Percentiles rank a stretch among this genome's conserved stretches.
Conservation (phyloP, 179 eudicot genomes). For the Dionaea muscipula region DNA sequence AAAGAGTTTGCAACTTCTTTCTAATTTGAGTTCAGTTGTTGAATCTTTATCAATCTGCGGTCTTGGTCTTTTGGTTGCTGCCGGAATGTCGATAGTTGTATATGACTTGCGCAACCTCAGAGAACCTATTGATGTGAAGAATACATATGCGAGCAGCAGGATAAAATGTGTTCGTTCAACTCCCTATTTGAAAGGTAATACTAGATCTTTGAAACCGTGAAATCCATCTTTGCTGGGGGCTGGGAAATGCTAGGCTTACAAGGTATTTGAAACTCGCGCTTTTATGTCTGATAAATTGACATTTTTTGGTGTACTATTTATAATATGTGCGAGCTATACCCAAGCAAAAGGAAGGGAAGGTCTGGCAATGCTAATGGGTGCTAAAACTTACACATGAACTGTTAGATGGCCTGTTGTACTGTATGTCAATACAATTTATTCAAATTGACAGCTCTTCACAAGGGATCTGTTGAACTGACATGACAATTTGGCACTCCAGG, state of each 20-base stretch:
- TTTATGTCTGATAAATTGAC: not conserved
- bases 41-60: conserved; percentile 59
- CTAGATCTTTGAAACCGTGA: too few relatives aligned
- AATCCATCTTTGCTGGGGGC: too few relatives aligned
- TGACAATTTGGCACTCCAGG: conserved; percentile 22
- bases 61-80: conserved; percentile 39
- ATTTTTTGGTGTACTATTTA: not conserved
- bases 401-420: too few relatives aligned
- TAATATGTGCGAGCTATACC: too few relatives aligned
- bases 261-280: not conserved
- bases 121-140: conserved; percentile 25
- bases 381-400: too few relatives aligned
- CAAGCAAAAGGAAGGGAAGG: too few relatives aligned
- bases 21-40: conserved; percentile 27
- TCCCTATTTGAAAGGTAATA: conserved; percentile 43
- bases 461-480: not conserved
- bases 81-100: conserved; percentile 41
- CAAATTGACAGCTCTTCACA: not conserved
- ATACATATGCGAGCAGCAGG: conserved; percentile 24
- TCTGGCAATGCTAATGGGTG: too few relatives aligned
- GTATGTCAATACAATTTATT: too few relatives aligned
- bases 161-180: conserved; percentile 58
- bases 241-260: not conserved
- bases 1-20: conserved; percentile 21
- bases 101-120: conserved; percentile 54